A percentile compares a stretch with the other conserved stretches of the same genome.
phyloP scores from a whole-genome alignment of 805 yeast species.

The Kuraishia ogatae region DNA sequence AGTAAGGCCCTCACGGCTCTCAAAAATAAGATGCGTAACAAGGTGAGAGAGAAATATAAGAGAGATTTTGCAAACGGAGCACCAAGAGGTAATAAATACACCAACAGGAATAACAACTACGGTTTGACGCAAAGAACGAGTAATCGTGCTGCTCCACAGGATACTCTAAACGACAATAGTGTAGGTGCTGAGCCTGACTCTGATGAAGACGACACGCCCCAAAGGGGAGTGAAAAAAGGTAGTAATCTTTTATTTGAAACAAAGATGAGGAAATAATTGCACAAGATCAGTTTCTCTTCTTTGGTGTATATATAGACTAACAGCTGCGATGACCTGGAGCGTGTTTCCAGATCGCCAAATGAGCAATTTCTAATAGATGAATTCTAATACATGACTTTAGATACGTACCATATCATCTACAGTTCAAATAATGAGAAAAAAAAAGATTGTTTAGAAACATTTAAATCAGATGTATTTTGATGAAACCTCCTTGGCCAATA shows the following conservation, averaged over 20 bases:
- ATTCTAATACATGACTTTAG: too few relatives aligned
- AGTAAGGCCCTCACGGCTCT: constrained; percentile 5
- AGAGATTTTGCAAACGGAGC: not conserved
- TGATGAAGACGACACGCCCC: constrained; percentile 1
- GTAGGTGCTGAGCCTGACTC: constrained; percentile 1
- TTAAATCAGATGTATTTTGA: not conserved
- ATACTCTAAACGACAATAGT: not conserved
- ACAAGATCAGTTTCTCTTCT: too few relatives aligned
- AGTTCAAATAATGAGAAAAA: too few relatives aligned
- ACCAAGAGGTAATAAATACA: not conserved
- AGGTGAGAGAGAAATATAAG: constrained; percentile 1
- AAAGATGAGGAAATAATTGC: not conserved
- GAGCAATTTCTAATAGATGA: not conserved
- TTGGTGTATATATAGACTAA: too few relatives aligned
- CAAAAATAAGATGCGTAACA: constrained; percentile 8
- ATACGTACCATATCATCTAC: too few relatives aligned
- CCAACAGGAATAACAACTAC: not conserved
- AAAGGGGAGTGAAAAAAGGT: constrained; percentile 7
- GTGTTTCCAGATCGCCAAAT: not conserved
- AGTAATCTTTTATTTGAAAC: constrained; percentile 7
- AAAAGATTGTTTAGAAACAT: not conserved
- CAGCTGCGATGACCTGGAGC: too few relatives aligned
- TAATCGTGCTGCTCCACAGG: not conserved
- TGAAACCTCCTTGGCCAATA: not conserved
- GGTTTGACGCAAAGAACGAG: not conserved